Evolutionary conservation across 179 eudicot genomes (phyloP).

Genomic region (Actinidia polygama): DNA sequence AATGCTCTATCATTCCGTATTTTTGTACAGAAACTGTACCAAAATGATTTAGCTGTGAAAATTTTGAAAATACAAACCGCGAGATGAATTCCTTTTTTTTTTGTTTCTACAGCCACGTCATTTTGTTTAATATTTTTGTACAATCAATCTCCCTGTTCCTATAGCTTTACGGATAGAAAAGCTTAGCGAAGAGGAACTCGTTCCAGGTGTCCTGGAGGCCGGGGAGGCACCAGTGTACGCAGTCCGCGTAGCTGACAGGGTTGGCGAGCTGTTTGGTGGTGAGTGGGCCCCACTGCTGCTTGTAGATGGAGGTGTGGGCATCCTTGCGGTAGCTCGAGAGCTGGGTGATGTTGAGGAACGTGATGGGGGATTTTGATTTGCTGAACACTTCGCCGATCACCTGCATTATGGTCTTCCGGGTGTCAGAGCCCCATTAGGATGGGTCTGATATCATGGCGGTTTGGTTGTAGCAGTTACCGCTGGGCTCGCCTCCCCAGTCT

Average conservation of each 20-base stretch:
- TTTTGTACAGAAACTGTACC: too few relatives aligned
- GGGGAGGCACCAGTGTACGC: constrained; percentile 91
- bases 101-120: too few relatives aligned
- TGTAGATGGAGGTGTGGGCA: constrained; percentile 88
- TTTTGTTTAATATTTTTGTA: too few relatives aligned
- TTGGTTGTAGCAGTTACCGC: constrained; percentile 79
- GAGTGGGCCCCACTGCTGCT: constrained; percentile 75
- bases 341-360: constrained; percentile 80
- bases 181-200: constrained; percentile 74
- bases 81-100: too few relatives aligned
- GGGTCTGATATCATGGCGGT: constrained; percentile 67
- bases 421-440: constrained; percentile 74
- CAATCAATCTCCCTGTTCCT: neutral
- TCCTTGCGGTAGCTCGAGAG: constrained; percentile 74
- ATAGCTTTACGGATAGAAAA: constrained; percentile 57
- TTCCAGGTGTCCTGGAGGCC: constrained; percentile 93
- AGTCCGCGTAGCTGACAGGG: constrained; percentile 81
- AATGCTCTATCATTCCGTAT: too few relatives aligned
- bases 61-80: too few relatives aligned
- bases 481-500: constrained; percentile 78
- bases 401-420: constrained; percentile 65
- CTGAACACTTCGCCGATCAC: constrained; percentile 62
- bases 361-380: constrained; percentile 58
- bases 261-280: constrained; percentile 71
- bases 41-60: too few relatives aligned